Conservation (phyloP, 768 basidiomycete genomes). For the Trametes coccinea region DNA sequence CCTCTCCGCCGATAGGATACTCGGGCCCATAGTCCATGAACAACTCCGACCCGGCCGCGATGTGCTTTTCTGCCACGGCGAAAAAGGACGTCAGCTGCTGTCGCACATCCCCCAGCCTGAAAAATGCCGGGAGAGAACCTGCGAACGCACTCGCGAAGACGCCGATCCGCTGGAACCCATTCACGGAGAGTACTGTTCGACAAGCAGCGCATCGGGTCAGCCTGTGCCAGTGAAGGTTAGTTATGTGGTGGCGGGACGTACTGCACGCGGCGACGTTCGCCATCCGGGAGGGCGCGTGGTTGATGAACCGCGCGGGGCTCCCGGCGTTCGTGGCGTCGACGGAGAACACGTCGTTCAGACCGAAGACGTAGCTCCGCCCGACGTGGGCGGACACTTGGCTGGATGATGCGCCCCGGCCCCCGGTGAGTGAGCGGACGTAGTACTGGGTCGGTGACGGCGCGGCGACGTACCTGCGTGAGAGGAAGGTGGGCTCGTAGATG, state of each 20-base stretch:
- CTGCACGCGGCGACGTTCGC: slow-evolving; percentile 51
- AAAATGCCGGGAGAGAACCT: not conserved
- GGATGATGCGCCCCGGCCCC: not conserved
- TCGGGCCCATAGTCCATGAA: slow-evolving; percentile 57
- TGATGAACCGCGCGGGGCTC: slow-evolving; percentile 68
- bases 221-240: too few species aligned
- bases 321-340: slow-evolving; percentile 60
- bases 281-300: slow-evolving; percentile 44
- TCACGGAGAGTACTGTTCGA: slow-evolving; percentile 52
- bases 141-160: slow-evolving; percentile 53
- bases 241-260: slow-evolving; percentile 27
- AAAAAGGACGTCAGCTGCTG: not conserved
- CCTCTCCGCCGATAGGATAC: slow-evolving; percentile 35
- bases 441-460: not conserved
- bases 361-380: slow-evolving; percentile 63
- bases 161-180: slow-evolving; percentile 68
- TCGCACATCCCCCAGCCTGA: not conserved
- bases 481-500: slow-evolving; percentile 48
- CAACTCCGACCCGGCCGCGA: slow-evolving; percentile 49
- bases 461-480: slow-evolving; percentile 53
- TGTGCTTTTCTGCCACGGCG: slow-evolving; percentile 35
- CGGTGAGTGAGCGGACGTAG: not conserved
- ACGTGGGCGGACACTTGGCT: slow-evolving; percentile 48
- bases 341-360: slow-evolving; percentile 44
- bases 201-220: too few species aligned